These are phyloP conservation scores for Coprinellus aureogranulatus DNA, from an alignment of 768 basidiomycete genomes.

Conservation along the genomic window DNA sequence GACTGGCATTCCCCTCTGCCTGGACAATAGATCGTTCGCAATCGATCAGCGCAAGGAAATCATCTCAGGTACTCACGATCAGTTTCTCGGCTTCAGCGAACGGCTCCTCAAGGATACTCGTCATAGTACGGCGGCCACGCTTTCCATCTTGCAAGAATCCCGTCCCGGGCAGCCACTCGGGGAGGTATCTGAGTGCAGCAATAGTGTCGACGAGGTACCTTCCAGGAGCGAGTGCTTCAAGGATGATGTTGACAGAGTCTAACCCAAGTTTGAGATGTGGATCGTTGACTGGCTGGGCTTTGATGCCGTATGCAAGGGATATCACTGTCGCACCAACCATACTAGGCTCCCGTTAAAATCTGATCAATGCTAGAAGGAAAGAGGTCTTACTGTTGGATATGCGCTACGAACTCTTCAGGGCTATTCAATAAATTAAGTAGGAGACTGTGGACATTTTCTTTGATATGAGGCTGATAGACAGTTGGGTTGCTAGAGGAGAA, in stretches of 20 bases:
- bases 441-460: conserved; percentile 1
- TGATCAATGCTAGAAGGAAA: no score
- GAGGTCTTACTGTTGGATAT: conserved; percentile 6
- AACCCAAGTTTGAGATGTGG: conserved; percentile 43
- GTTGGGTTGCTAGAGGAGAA: conserved; percentile 4
- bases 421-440: conserved; percentile 2
- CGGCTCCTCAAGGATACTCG: conserved; percentile 36
- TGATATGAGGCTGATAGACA: neutral
- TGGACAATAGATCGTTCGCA: no score
- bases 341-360: no score
- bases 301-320: conserved; percentile 46
- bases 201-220: conserved; percentile 45
- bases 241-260: conserved; percentile 31
- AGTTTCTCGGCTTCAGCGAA: conserved; percentile 17
- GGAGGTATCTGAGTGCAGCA: conserved; percentile 42
- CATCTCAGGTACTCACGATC: no score
- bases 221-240: conserved; percentile 37
- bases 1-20: neutral
- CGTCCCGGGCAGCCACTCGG: conserved; percentile 59
- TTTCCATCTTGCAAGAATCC: conserved; percentile 53
- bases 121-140: conserved; percentile 37
- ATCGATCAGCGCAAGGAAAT: no score
- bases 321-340: conserved; percentile 40
- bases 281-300: conserved; percentile 37
- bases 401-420: conserved; percentile 7